Evolutionary conservation across 768 basidiomycete species (phyloP), one percentile per base, ranked within the genome.

Genomic region (Pleurotus cornucopiae): DNA sequence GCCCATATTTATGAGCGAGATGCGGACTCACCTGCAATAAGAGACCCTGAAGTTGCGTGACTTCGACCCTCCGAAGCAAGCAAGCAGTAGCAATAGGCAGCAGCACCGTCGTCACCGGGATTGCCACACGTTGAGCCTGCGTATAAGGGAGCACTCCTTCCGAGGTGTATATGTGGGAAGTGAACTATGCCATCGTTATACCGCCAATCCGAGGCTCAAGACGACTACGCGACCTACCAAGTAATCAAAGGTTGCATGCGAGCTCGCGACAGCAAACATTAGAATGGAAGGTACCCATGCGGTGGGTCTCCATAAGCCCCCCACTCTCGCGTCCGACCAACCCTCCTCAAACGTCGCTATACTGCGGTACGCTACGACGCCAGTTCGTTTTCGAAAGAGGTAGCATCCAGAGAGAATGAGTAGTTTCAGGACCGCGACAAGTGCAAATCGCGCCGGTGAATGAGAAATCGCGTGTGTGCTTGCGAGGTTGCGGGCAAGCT

Each of bases 1-100:
- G 49, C 16, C n/a, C 46, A 25, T 39, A 25, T 6, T 25, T 25
- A 23, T 7, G 9, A 12, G 23, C 30, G 16, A 16, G 5, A 14
- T 49, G 16, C n/a, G 13, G 11, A 53, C 51, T 53, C 39, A 41
- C 51, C 51, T 53, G 51, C 34, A 53, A 6, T 12, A 53, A 14
- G 14, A 41, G 23, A n/a, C 34, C 51, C 39, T 30, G 37, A 1
- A 53, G 41, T 23, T 41, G 51, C 30, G 30, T 34, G 7, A 9
- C 11, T 34, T 34, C 30, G 7, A 34, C 30, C 7, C 30, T 34
- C 30, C 30, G 30, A 34, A 34, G 30, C 30, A 34, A 34, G 2
- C 30, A 34, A 34, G 9, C 30, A 34, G 30, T 34, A 34, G 30
- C 30, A 2, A 34, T 34, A 9, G 30, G 30, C 2, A 34, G 30